Evolutionary conservation across 306 rosid genomes (phyloP).

Genomic region (Pterocarpus macrocarpus): DNA sequence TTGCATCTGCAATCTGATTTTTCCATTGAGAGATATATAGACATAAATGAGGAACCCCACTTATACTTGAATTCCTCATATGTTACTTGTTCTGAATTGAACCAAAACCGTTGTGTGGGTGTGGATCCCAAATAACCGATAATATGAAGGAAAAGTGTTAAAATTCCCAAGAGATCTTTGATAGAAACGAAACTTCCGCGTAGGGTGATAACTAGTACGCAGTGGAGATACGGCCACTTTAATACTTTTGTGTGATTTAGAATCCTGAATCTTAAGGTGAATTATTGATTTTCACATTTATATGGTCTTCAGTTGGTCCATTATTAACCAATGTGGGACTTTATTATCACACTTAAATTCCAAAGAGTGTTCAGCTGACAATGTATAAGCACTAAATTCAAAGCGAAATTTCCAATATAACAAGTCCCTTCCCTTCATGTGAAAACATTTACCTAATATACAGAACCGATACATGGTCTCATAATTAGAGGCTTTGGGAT

Average conservation of each 20-base stretch:
- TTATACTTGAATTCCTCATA: background rate
- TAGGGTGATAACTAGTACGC: background rate
- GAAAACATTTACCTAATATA: background rate
- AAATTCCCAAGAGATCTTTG: background rate
- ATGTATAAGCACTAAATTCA: too few species aligned
- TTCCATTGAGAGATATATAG: background rate
- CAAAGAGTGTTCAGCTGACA: too few species aligned
- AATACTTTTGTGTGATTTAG: background rate
- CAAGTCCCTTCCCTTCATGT: background rate
- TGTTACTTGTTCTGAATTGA: background rate
- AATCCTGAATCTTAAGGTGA: too few species aligned
- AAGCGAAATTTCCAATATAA: too few species aligned
- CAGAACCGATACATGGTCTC: background rate
- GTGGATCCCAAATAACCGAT: background rate
- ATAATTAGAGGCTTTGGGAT: background rate
- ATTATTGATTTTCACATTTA: too few species aligned
- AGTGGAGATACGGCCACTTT: too few species aligned
- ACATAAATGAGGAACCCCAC: background rate
- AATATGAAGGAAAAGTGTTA: background rate
- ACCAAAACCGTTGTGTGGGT: background rate
- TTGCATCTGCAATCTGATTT: background rate
- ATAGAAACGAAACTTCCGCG: background rate
- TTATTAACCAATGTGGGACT: too few species aligned
- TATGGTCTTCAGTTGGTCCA: too few species aligned
- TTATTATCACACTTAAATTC: too few species aligned